Evolutionary conservation across 805 yeast species (phyloP).

Genomic region (Myxozyma melibiosi): DNA sequence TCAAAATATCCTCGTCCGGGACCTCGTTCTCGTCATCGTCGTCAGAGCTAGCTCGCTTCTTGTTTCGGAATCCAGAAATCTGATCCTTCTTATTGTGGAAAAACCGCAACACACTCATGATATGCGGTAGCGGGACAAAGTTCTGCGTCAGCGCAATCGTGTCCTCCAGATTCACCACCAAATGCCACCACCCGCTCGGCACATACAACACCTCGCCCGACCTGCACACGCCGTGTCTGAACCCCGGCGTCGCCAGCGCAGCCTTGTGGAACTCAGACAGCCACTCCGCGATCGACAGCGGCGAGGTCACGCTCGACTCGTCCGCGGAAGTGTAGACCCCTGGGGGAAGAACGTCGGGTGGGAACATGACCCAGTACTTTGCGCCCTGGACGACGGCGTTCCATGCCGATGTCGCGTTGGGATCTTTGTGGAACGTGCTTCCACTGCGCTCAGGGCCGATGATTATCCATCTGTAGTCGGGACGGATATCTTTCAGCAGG

Average conservation of each 20-base stretch:
- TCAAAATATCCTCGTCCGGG: conserved; percentile 45
- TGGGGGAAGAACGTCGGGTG: conserved; percentile 75
- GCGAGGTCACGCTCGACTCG: conserved; percentile 87
- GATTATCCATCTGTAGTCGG: conserved; percentile 92
- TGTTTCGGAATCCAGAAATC: conserved; percentile 65
- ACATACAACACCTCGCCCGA: conserved; percentile 86
- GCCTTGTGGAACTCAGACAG: conserved; percentile 80
- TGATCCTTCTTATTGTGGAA: conserved; percentile 68
- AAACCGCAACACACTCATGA: conserved; percentile 66
- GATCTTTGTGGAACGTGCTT: conserved; percentile 90
- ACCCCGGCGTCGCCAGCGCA: conserved; percentile 49
- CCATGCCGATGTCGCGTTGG: conserved; percentile 91
- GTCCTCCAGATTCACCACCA: conserved; percentile 78
- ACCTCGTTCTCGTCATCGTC: conserved; percentile 42
- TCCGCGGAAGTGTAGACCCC: conserved; percentile 74
- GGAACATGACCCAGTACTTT: conserved; percentile 57
- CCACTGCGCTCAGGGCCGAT: conserved; percentile 83
- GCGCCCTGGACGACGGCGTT: conserved; percentile 50
- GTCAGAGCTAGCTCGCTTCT: conserved; percentile 33
- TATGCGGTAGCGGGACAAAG: conserved; percentile 67
- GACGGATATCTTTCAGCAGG: conserved; percentile 57
- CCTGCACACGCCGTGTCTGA: conserved; percentile 70
- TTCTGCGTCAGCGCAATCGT: conserved; percentile 88
- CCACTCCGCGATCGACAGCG: conserved; percentile 94
- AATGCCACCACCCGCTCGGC: conserved; percentile 98